These are phyloP conservation scores for Sordariomycetes sp. DNA, from an alignment of 2,329 filamentous ascomycete genomes.

Conservation along the genomic window DNA sequence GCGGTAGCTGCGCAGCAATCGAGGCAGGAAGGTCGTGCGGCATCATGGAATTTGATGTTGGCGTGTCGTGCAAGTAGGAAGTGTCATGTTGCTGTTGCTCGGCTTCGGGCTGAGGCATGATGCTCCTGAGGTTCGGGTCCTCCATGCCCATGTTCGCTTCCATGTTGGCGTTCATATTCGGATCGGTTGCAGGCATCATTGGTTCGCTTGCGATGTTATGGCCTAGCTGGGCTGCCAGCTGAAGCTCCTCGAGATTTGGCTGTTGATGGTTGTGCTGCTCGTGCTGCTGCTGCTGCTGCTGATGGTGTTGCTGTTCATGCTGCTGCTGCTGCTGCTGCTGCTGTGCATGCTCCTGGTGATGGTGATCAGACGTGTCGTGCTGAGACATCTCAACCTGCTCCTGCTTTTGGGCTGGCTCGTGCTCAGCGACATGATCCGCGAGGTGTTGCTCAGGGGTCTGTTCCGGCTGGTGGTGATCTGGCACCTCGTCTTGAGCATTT, in stretches of 20 bases:
- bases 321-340: constrained; percentile 5
- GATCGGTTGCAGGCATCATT: constrained; percentile 38
- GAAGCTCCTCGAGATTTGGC: constrained; percentile 44
- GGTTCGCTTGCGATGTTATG: constrained; percentile 39
- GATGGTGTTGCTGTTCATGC: constrained; percentile 7
- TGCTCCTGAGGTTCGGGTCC: constrained; percentile 31
- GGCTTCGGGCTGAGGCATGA: constrained; percentile 10
- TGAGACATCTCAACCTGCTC: background rate
- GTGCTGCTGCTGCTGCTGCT: constrained; percentile 24
- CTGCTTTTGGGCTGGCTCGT: too few relatives aligned
- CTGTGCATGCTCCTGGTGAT: constrained; percentile 5
- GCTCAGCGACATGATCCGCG: background rate
- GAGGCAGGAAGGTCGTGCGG: constrained; percentile 24
- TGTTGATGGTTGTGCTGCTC: constrained; percentile 30
- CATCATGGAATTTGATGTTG: constrained; percentile 24
- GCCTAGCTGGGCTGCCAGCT: constrained; percentile 48
- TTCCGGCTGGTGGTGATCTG: constrained; percentile 2
- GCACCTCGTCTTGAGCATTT: background rate
- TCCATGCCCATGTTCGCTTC: too few relatives aligned
- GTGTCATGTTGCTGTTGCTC: constrained; percentile 20
- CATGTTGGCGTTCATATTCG: constrained; percentile 31
- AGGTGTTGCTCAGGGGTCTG: constrained; percentile 5
- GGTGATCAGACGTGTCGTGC: background rate
- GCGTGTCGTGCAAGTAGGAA: constrained; percentile 26
- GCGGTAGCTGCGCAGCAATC: constrained; percentile 24